These are phyloP conservation scores for Nicotiana benthamiana DNA, from an alignment of 257 asterid species.

Conservation along the genomic window DNA sequence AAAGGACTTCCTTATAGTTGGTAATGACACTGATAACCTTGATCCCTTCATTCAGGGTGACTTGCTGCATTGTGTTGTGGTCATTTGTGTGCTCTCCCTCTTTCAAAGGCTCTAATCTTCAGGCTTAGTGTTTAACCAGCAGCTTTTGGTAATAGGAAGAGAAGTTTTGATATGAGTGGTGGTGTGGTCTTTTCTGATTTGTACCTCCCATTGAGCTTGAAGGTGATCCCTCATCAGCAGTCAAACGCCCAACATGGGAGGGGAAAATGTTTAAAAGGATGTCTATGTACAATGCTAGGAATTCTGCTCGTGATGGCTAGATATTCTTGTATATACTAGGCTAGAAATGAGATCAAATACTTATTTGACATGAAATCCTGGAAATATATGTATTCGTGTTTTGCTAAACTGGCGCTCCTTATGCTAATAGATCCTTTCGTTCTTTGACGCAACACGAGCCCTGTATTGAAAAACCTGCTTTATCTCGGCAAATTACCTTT, in stretches of 20 bases:
- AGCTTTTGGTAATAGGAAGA: slow-evolving; percentile 14
- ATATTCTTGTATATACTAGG: neutral
- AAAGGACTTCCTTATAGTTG: neutral
- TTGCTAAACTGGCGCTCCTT: neutral
- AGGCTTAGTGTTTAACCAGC: slow-evolving; percentile 14
- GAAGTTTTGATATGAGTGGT: slow-evolving; percentile 14
- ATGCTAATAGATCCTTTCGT: neutral
- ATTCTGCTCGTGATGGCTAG: neutral
- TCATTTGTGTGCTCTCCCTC: slow-evolving; percentile 10
- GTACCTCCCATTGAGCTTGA: neutral
- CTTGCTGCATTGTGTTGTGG: neutral
- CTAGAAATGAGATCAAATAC: neutral
- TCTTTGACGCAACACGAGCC: neutral
- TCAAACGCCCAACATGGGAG: neutral
- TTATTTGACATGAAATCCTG: neutral
- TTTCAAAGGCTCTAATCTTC: slow-evolving; percentile 7
- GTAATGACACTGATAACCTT: slow-evolving; percentile 9
- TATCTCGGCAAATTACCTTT: neutral
- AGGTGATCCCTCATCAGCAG: neutral
- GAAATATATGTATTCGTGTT: neutral
- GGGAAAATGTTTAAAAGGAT: neutral
- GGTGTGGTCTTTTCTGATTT: neutral
- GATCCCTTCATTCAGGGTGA: slow-evolving; percentile 6
- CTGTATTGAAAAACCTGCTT: neutral
- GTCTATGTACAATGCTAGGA: neutral